Percentiles rank a stretch among this genome's conserved stretches.
Evolutionary conservation across 2,329 filamentous ascomycete species (phyloP).

Genomic region (Exophiala sp.): DNA sequence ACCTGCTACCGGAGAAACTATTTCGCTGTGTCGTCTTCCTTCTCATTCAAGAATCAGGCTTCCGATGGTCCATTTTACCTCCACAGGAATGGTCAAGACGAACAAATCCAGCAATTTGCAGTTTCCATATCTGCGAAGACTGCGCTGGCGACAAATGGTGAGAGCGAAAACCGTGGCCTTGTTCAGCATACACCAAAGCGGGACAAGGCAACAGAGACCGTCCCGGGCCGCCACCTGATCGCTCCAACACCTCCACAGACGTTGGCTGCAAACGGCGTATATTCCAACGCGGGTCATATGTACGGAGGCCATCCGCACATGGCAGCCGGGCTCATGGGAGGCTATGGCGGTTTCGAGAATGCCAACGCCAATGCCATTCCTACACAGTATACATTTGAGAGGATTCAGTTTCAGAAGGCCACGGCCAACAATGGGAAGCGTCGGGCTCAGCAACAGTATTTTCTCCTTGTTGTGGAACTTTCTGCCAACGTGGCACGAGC

Average conservation of each 20-base stretch:
- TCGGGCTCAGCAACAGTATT: constrained; percentile 86
- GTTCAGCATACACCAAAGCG: constrained; percentile 90
- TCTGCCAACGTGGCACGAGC: constrained; percentile 61
- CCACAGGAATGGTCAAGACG: constrained; percentile 43
- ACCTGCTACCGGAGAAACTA: constrained; percentile 92
- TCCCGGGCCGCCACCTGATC: constrained; percentile 52
- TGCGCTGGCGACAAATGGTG: constrained; percentile 62
- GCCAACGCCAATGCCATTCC: constrained; percentile 29
- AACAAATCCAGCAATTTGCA: constrained; percentile 68
- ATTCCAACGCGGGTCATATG: constrained; percentile 8
- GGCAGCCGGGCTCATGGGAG: constrained; percentile 12
- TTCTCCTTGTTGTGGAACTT: constrained; percentile 83
- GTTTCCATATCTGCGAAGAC: constrained; percentile 72
- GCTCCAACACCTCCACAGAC: constrained; percentile 13
- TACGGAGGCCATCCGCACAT: constrained; percentile 15
- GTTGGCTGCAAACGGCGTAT: constrained; percentile 13
- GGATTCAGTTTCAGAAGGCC: constrained; percentile 91
- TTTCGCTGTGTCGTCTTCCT: constrained; percentile 80
- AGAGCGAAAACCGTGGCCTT: constrained; percentile 73
- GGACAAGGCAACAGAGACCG: constrained; percentile 78
- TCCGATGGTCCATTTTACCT: constrained; percentile 56
- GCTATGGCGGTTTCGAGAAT: constrained; percentile 29
- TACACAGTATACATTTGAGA: constrained; percentile 67
- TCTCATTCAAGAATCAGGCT: constrained; percentile 63
- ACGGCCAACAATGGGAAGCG: constrained; percentile 93